Evolutionary conservation across 805 yeast species (phyloP).

Genomic region (Cyberlindnera euphorbiiphila): DNA sequence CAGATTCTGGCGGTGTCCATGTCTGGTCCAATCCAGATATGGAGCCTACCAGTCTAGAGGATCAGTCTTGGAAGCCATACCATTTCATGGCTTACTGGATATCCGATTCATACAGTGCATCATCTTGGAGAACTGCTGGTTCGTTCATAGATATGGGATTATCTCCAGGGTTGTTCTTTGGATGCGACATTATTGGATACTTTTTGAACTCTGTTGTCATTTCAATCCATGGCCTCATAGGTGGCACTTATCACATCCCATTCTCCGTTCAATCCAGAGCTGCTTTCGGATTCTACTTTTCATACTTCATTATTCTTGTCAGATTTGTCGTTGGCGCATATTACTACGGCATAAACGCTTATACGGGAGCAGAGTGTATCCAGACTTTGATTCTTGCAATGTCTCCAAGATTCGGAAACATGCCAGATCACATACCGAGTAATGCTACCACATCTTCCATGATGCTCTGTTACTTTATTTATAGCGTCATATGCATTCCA

Average conservation of each 20-base stretch:
- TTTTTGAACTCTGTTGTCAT: conserved; percentile 10
- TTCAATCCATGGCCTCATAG: conserved; percentile 14
- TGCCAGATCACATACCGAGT: conserved; percentile 9
- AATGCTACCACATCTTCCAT: conserved; percentile 13
- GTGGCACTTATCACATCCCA: conserved; percentile 16
- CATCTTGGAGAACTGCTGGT: conserved; percentile 18
- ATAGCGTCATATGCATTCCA: conserved; percentile 15
- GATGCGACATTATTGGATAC: conserved; percentile 13
- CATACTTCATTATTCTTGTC: conserved; percentile 11
- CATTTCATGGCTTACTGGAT: conserved; percentile 18
- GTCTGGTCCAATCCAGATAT: conserved; percentile 12
- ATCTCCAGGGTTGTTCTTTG: conserved; percentile 14
- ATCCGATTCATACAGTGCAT: conserved; percentile 17
- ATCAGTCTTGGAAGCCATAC: conserved; percentile 16
- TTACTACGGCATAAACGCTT: conserved; percentile 19
- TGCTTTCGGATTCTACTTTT: conserved; percentile 16
- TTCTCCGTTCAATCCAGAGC: conserved; percentile 17
- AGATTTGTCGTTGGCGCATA: conserved; percentile 17
- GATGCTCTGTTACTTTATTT: conserved; percentile 17
- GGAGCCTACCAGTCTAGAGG: conserved; percentile 16
- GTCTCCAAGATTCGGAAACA: conserved; percentile 17
- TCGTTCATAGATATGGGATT: conserved; percentile 15
- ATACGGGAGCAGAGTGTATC: conserved; percentile 19
- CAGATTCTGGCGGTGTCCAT: conserved; percentile 2
- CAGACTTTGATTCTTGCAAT: conserved; percentile 16